Percentiles rank a stretch among this genome's conserved stretches.
phyloP scores from a whole-genome alignment of 2,329 filamentous ascomycete genomes.

The Peltaster fructicola region DNA sequence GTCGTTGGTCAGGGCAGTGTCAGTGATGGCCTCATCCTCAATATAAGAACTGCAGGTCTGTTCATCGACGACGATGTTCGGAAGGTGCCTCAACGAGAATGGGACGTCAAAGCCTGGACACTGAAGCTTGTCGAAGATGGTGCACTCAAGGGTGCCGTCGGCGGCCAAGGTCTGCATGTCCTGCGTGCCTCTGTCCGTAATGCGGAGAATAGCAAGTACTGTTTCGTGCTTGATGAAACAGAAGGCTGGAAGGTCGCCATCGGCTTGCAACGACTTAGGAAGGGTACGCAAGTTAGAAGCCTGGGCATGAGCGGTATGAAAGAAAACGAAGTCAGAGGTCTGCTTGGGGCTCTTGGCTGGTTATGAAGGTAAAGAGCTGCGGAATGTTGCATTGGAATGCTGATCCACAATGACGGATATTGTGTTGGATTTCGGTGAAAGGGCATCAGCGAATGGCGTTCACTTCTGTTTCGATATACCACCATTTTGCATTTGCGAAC shows the following conservation, averaged over 20 bases:
- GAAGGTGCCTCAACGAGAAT: conserved; percentile 82
- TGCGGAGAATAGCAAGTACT: conserved; percentile 41
- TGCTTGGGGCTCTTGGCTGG: conserved; percentile 20
- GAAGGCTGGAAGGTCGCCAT: conserved; percentile 47
- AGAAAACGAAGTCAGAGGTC: conserved; percentile 22
- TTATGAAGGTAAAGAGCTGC: conserved; percentile 9
- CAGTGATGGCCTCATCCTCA: conserved; percentile 79
- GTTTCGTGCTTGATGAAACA: conserved; percentile 40
- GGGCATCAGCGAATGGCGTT: too few relatives aligned
- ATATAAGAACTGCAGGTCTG: conserved; percentile 81
- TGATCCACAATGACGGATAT: too few relatives aligned
- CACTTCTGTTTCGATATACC: too few relatives aligned
- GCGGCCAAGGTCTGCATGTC: conserved; percentile 32
- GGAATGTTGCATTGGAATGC: too few relatives aligned
- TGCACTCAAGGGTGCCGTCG: conserved; percentile 16
- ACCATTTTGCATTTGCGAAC: too few relatives aligned
- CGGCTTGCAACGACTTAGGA: conserved; percentile 37
- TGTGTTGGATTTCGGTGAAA: too few relatives aligned
- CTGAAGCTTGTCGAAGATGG: conserved; percentile 68
- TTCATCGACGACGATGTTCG: conserved; percentile 96
- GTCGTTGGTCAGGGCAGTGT: conserved; percentile 69
- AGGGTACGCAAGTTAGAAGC: conserved; percentile 37
- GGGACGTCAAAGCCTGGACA: conserved; percentile 97
- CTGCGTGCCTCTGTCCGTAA: conserved; percentile 41
- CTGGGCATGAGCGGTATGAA: conserved; percentile 37